Conservation (phyloP, 306 rosid genomes). For the Acacia crassicarpa region DNA sequence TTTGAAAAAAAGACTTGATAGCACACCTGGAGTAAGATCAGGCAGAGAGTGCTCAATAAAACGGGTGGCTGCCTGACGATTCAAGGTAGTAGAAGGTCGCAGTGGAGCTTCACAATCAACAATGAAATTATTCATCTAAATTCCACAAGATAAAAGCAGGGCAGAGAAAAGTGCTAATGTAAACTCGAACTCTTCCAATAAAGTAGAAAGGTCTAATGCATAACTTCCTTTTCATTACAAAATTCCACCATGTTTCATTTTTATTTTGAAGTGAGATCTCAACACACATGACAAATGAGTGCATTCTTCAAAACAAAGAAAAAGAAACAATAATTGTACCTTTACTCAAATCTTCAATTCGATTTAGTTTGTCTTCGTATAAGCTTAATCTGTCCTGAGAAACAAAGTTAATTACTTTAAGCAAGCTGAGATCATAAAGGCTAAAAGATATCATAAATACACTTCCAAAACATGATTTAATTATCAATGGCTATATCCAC, state of each 20-base stretch:
- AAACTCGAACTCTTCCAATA: constrained; percentile 19
- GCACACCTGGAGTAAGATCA: constrained; percentile 77
- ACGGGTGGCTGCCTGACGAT: constrained; percentile 85
- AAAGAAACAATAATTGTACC: constrained; percentile 43
- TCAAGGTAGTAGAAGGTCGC: constrained; percentile 82
- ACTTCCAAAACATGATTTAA: not conserved
- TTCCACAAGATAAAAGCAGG: constrained; percentile 3
- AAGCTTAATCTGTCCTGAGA: constrained; percentile 73
- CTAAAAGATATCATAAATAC: constrained; percentile 24
- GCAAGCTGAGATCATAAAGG: constrained; percentile 21
- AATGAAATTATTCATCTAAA: constrained; percentile 31
- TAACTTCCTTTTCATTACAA: not conserved
- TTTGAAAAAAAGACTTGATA: constrained; percentile 19
- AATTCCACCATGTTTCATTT: not conserved
- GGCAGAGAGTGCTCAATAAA: constrained; percentile 89
- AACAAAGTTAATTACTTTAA: constrained; percentile 14
- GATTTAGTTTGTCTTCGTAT: constrained; percentile 67
- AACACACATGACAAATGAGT: not conserved
- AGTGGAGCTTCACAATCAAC: constrained; percentile 76
- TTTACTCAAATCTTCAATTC: constrained; percentile 59
- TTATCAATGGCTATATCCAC: not conserved
- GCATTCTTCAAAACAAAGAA: not conserved
- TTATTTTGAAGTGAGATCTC: not conserved
- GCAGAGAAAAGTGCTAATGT: constrained; percentile 19
- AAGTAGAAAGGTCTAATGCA: not conserved